Evolutionary conservation across 2,329 filamentous ascomycete genomes (phyloP).

Genomic region (Coniochaeta ligniaria): DNA sequence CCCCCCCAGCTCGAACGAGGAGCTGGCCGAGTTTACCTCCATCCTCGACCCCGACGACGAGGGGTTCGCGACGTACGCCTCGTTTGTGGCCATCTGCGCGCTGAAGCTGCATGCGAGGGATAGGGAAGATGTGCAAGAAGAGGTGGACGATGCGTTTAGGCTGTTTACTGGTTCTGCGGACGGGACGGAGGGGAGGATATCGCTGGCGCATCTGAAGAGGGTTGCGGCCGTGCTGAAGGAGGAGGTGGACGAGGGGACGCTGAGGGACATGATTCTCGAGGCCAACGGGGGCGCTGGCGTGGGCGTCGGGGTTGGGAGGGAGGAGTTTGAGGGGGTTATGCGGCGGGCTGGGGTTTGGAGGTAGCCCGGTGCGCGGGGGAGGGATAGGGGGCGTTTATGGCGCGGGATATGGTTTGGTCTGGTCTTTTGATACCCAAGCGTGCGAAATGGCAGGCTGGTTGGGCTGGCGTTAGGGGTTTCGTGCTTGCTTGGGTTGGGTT

Average conservation of each 20-base stretch:
- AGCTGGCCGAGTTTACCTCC: slow-evolving; percentile 69
- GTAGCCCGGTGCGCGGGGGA: slow-evolving; percentile 33
- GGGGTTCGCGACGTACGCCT: slow-evolving; percentile 70
- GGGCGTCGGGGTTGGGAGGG: slow-evolving; percentile 61
- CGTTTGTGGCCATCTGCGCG: slow-evolving; percentile 83
- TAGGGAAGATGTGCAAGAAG: slow-evolving; percentile 40
- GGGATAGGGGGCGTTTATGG: neutral
- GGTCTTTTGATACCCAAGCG: neutral
- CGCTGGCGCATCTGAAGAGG: slow-evolving; percentile 66
- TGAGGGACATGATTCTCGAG: slow-evolving; percentile 92
- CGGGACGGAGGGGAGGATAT: slow-evolving; percentile 52
- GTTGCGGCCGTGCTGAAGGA: slow-evolving; percentile 78
- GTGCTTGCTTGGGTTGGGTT: too few species aligned
- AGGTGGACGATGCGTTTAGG: slow-evolving; percentile 75
- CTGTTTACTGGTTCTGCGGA: slow-evolving; percentile 58
- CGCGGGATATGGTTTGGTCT: slow-evolving; percentile 3
- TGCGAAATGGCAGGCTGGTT: neutral
- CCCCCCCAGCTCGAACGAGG: slow-evolving; percentile 51
- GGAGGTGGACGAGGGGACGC: slow-evolving; percentile 70
- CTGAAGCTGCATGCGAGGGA: slow-evolving; percentile 67
- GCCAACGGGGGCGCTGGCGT: slow-evolving; percentile 77
- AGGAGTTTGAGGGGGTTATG: slow-evolving; percentile 86
- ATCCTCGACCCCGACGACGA: slow-evolving; percentile 77
- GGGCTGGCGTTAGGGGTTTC: too few species aligned
- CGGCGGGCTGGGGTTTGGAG: slow-evolving; percentile 74